phyloP scores from a whole-genome alignment of 2,329 filamentous ascomycete genomes.

The Amauroascus niger region DNA sequence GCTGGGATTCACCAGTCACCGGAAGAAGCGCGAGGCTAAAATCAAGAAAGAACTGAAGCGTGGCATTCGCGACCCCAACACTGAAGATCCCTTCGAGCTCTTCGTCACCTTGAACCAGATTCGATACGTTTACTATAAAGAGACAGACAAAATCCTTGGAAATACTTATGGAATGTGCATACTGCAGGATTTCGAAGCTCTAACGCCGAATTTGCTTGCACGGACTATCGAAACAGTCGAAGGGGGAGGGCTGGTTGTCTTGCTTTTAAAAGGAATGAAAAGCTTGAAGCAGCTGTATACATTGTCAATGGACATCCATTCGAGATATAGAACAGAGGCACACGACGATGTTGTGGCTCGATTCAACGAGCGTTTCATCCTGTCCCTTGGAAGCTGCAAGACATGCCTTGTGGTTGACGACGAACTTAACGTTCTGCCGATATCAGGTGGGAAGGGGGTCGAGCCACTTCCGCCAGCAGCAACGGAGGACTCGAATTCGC shows the following conservation, averaged over 20 bases:
- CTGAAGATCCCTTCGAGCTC: constrained; percentile 90
- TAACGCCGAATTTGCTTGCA: constrained; percentile 93
- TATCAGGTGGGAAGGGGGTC: constrained; percentile 88
- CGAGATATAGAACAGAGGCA: constrained; percentile 89
- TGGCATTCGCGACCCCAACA: constrained; percentile 82
- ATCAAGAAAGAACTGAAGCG: constrained; percentile 98
- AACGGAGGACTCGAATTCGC: constrained; percentile 61
- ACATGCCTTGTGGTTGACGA: constrained; percentile 94
- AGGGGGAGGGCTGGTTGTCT: constrained; percentile 80
- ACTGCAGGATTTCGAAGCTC: constrained; percentile 91
- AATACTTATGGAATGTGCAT: constrained; percentile 99
- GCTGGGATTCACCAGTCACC: constrained; percentile 86
- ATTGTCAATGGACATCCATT: constrained; percentile 94
- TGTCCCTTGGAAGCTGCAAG: constrained; percentile 90
- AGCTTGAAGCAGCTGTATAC: constrained; percentile 96
- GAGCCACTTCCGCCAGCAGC: constrained; percentile 68
- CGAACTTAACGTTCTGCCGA: constrained; percentile 92
- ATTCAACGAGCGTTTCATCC: constrained; percentile 95
- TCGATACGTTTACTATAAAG: constrained; percentile 98
- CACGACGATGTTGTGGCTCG: constrained; percentile 88
- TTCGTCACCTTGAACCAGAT: constrained; percentile 96
- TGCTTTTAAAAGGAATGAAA: constrained; percentile 91
- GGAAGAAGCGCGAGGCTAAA: constrained; percentile 95
- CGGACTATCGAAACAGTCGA: constrained; percentile 96
- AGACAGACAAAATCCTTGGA: constrained; percentile 96